Conservation (phyloP, 2,329 filamentous ascomycete species). For the Lasiodiplodia sp. region DNA sequence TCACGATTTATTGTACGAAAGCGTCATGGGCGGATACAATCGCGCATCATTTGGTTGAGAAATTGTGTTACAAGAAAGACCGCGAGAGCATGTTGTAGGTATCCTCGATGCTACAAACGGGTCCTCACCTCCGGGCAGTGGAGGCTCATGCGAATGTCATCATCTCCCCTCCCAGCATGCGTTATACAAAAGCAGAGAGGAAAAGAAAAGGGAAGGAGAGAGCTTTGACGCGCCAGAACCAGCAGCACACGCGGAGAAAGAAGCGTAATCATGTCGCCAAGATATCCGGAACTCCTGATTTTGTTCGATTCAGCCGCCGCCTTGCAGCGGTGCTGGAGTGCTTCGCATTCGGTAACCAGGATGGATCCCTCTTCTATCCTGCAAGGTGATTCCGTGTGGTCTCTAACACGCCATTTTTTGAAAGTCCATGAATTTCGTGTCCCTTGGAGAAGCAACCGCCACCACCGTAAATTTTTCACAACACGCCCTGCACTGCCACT, state of each 20-base stretch:
- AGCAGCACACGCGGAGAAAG: constrained; percentile 48
- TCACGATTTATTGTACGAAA: neutral
- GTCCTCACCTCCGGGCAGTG: constrained; percentile 47
- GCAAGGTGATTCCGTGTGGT: constrained; percentile 48
- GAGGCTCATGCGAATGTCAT: constrained; percentile 45
- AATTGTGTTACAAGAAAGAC: constrained; percentile 38
- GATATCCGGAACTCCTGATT: constrained; percentile 55
- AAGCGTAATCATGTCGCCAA: constrained; percentile 49
- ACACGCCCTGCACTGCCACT: constrained; percentile 41
- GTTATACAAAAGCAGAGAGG: constrained; percentile 38
- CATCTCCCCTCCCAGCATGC: constrained; percentile 52
- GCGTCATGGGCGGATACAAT: neutral
- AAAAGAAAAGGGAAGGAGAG: constrained; percentile 25
- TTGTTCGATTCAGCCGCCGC: constrained; percentile 19
- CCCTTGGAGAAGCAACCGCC: constrained; percentile 35
- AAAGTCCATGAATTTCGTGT: constrained; percentile 45
- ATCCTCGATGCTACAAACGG: constrained; percentile 55
- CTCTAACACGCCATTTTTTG: constrained; percentile 31
- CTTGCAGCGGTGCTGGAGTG: constrained; percentile 45
- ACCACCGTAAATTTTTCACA: constrained; percentile 49
- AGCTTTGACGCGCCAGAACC: constrained; percentile 41
- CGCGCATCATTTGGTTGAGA: constrained; percentile 8
- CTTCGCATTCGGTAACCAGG: constrained; percentile 43
- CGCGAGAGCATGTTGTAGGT: constrained; percentile 54
- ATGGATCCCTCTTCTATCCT: constrained; percentile 54